Evolutionary conservation across 2,329 filamentous ascomycete genomes (phyloP).

Genomic region (Cytospora mali): DNA sequence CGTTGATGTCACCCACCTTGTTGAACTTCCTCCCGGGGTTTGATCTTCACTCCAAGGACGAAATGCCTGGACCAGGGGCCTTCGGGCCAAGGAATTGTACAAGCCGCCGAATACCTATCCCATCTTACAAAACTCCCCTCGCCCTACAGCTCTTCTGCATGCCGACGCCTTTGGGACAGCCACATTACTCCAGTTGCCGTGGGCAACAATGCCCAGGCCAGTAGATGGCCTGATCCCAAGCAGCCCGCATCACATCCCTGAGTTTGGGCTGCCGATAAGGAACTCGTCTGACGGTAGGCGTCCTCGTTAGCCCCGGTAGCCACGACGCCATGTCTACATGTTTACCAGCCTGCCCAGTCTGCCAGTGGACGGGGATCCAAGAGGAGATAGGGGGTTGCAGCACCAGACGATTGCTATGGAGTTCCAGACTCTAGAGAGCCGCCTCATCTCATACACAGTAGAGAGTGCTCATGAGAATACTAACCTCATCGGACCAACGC

Average conservation of each 20-base stretch:
- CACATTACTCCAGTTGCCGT: not conserved
- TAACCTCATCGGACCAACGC: conserved; percentile 20
- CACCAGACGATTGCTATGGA: not conserved
- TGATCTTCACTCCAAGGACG: not conserved
- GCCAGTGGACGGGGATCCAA: not conserved
- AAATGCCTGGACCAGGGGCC: no score
- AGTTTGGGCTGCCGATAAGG: not conserved
- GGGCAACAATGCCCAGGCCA: not conserved
- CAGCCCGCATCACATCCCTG: not conserved
- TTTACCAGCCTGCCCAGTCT: no score
- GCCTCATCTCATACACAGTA: conserved; percentile 18
- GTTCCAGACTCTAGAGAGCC: not conserved
- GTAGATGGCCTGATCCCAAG: not conserved
- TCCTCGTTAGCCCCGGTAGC: not conserved
- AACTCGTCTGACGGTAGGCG: not conserved
- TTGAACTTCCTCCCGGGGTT: not conserved
- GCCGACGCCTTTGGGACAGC: not conserved
- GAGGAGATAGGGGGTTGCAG: not conserved
- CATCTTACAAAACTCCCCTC: not conserved
- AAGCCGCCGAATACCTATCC: not conserved
- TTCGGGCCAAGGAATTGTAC: not conserved
- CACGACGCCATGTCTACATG: not conserved
- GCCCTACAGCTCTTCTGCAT: not conserved
- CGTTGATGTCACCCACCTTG: not conserved
- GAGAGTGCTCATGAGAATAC: conserved; percentile 9